Evolutionary conservation across 1,284 basidiomycete species (phyloP), one percentile per base, ranked within the genome.

Genomic region (Ustilago cynodontis): DNA sequence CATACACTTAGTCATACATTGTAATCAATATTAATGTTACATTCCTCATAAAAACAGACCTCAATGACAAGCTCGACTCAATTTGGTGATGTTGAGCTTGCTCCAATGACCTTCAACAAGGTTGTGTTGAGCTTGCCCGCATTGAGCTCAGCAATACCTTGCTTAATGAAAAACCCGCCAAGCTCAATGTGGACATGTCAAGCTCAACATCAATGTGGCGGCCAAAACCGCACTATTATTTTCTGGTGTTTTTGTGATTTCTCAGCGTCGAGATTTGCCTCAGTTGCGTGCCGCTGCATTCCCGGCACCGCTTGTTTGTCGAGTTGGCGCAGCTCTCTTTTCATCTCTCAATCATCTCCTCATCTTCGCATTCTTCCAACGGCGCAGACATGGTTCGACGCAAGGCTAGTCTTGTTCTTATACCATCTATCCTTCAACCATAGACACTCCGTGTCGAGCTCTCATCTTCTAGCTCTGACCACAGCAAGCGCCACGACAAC

Each of bases 341-440:
- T 49, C 50, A 35, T 52, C 50, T 35, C 50, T 22, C 29, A 6
- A 33, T n/a, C 50, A 16, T n/a, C 3, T 29, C 18, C 50, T 52
- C n/a, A 13, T n/a, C 50, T 33, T 33, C 50, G 20, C 50, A 29
- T 33, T 52, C 29, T 52, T 18, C 20, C n/a, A 10, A 37, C 47
- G 24, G 22, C 35, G 62, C 29, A 58, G 54, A 45, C 2, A 64
- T 64, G 62, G 54, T 24, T 28, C 7, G 22, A 28, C 22, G 16
- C 39, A 8, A 6, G 4, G 20, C 41, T 26, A 28, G 26, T 49
- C 22, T 28, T 28, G 47, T 16, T 24, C 5, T 24, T 49, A 28
- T 13, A 24, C 11, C 47, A 2, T 43, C 16, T 6, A 3, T 24
- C 6, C 20, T 29, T 45, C 28, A 53, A 16, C 54, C 49, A 13